These are phyloP conservation scores for Plasmodium vivax DNA, from an alignment of 169 alveolate genomes.

Conservation along the genomic window DNA sequence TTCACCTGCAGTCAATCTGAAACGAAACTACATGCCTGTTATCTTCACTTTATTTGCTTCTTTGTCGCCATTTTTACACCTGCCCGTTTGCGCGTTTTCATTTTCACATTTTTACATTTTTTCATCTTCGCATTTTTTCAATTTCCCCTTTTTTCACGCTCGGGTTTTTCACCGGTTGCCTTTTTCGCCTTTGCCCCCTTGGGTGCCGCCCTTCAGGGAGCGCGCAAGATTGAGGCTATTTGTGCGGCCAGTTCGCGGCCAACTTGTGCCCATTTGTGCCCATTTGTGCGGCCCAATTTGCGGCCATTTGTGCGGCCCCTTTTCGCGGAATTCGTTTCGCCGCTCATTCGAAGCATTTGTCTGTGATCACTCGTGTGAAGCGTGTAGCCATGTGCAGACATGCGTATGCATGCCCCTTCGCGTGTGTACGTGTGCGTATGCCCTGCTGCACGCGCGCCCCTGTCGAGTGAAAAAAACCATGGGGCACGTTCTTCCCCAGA, in stretches of 20 bases:
- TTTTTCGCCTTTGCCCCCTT: neutral
- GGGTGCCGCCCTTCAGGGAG: neutral
- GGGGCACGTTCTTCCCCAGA: neutral
- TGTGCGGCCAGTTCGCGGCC: neutral
- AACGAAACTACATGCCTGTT: neutral
- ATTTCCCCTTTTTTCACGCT: too few species aligned
- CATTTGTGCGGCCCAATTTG: neutral
- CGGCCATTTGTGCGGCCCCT: neutral
- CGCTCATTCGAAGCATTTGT: neutral
- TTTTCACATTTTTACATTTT: neutral
- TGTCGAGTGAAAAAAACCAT: neutral
- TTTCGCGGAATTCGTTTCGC: neutral
- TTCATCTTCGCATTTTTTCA: neutral
- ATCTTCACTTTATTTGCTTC: neutral
- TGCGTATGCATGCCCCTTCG: neutral
- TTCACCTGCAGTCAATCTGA: neutral
- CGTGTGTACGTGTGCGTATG: neutral
- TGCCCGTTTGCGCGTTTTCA: neutral
- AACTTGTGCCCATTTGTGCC: too few species aligned
- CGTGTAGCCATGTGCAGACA: neutral
- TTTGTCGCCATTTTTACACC: neutral
- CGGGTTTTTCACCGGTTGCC: too few species aligned
- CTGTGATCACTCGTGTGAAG: neutral
- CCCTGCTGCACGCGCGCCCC: neutral
- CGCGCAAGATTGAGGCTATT: constrained; percentile 11